Percentiles rank a stretch among this genome's conserved stretches.
These are phyloP conservation scores for Oxytropis ochrocephala DNA, from an alignment of 306 rosid species.

Conservation along the genomic window DNA sequence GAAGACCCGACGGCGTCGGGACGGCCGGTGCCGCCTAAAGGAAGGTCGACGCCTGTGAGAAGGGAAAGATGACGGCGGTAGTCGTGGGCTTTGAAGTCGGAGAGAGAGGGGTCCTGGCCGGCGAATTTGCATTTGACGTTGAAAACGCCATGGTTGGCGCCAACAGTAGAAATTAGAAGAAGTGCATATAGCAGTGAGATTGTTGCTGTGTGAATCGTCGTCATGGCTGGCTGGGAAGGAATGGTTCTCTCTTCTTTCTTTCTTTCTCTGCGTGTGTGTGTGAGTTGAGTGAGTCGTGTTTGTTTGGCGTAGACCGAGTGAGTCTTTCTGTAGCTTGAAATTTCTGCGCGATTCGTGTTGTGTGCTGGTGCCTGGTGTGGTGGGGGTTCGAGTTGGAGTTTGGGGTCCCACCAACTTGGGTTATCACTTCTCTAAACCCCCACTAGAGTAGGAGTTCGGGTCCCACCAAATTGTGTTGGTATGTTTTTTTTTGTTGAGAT, in stretches of 20 bases:
- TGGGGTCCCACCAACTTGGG: no score
- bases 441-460: no score
- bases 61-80: slow-evolving; percentile 70
- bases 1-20: slow-evolving; percentile 81
- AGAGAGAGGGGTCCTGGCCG: slow-evolving; percentile 59
- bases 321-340: not conserved
- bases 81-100: slow-evolving; percentile 77
- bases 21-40: slow-evolving; percentile 89
- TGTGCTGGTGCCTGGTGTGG: no score
- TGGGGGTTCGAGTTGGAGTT: no score
- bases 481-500: no score
- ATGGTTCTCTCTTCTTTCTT: not conserved
- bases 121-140: slow-evolving; percentile 79
- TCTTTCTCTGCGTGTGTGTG: no score
- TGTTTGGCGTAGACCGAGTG: not conserved
- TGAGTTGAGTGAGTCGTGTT: not conserved
- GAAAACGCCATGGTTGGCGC: slow-evolving; percentile 56
- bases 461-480: no score
- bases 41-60: slow-evolving; percentile 88
- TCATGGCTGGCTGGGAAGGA: not conserved
- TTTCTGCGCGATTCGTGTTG: no score
- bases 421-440: no score
- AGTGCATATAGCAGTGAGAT: not conserved
- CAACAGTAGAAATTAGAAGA: slow-evolving; percentile 13
- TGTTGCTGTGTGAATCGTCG: not conserved